phyloP scores from a whole-genome alignment of 1,284 basidiomycete species.

The Leccinum pachyderme region DNA sequence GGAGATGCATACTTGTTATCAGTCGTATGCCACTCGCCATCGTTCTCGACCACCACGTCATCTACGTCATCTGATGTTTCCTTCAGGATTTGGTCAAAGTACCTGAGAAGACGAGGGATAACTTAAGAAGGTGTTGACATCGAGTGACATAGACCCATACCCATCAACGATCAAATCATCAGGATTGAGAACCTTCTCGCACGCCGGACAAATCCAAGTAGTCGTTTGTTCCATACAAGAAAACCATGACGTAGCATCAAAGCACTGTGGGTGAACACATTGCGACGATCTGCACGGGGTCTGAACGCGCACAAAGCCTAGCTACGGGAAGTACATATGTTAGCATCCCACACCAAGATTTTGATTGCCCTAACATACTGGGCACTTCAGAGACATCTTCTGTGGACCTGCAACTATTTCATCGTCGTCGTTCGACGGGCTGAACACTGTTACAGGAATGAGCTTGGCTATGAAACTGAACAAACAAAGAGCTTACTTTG shows the following conservation, averaged over 20 bases:
- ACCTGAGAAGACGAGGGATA: conserved; percentile 43
- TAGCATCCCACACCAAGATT: background rate
- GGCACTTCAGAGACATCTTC: conserved; percentile 88
- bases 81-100: conserved; percentile 81
- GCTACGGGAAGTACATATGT: conserved; percentile 40
- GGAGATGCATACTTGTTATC: conserved; percentile 82
- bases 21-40: conserved; percentile 93
- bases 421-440: conserved; percentile 68
- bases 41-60: conserved; percentile 90
- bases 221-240: conserved; percentile 96
- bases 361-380: conserved; percentile 53
- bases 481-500: conserved; percentile 49
- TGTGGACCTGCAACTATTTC: conserved; percentile 87
- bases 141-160: conserved; percentile 45
- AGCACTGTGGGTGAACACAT: conserved; percentile 94
- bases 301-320: conserved; percentile 86
- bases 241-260: conserved; percentile 94
- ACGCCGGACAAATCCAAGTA: conserved; percentile 96
- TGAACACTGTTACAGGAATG: conserved; percentile 51
- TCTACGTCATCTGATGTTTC: conserved; percentile 79
- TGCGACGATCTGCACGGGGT: conserved; percentile 82
- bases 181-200: conserved; percentile 75
- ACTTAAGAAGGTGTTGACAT: background rate
- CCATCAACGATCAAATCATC: conserved; percentile 91
- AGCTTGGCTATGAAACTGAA: background rate